Percentiles rank a stretch among this genome's conserved stretches.
These are phyloP conservation scores for Pascua guehoae DNA, from an alignment of 1,284 basidiomycete genomes.

Conservation along the genomic window DNA sequence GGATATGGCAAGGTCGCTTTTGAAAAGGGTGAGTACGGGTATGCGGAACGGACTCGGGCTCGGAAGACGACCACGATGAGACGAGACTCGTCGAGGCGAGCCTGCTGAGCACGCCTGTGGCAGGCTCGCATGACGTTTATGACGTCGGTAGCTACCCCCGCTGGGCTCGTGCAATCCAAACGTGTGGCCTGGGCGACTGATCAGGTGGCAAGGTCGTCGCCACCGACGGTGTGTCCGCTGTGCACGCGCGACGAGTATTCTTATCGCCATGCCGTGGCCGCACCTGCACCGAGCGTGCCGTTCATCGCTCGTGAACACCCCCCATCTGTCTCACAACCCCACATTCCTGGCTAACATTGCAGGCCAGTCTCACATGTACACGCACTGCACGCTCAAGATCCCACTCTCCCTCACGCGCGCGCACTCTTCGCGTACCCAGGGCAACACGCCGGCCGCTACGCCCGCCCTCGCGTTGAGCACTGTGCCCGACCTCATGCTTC, in stretches of 20 bases:
- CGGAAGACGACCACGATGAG: too few species aligned
- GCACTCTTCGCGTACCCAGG: slow-evolving; percentile 20
- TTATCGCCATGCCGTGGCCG: not conserved
- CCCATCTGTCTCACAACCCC: not conserved
- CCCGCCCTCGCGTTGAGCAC: slow-evolving; percentile 7
- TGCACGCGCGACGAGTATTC: not conserved
- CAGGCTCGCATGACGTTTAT: too few species aligned
- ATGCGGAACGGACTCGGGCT: too few species aligned
- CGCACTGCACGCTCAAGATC: slow-evolving; percentile 82
- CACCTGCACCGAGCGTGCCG: too few species aligned
- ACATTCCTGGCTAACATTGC: not conserved
- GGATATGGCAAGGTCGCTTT: slow-evolving; percentile 90
- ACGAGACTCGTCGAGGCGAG: too few species aligned
- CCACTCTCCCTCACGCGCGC: slow-evolving; percentile 50
- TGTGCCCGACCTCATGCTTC: slow-evolving; percentile 25
- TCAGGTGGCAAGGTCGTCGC: not conserved
- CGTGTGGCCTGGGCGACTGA: too few species aligned
- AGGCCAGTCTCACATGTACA: slow-evolving; percentile 68
- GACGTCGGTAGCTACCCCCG: too few species aligned
- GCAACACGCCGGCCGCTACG: slow-evolving; percentile 19
- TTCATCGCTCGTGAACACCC: too few species aligned
- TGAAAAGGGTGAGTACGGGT: slow-evolving; percentile 60
- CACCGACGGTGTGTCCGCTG: not conserved
- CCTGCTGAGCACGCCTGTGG: too few species aligned
- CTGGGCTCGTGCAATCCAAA: too few species aligned